Percentiles rank a stretch among this genome's conserved stretches.
Evolutionary conservation across 1,139 yeast species (phyloP).

Genomic region (Trichomonascaceae sp.): DNA sequence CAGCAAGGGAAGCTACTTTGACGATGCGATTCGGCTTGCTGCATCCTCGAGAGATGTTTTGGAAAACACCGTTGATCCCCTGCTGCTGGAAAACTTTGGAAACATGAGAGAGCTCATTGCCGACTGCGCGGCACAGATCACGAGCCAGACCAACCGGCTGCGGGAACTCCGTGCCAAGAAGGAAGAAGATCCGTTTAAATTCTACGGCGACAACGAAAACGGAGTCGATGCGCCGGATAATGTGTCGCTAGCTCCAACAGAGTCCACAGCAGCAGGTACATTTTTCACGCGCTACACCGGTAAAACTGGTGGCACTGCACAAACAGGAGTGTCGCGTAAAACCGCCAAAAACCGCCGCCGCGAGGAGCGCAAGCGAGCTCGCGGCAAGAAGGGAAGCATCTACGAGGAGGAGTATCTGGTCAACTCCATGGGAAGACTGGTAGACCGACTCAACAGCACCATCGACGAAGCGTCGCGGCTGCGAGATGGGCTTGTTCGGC

Average conservation of each 20-base stretch:
- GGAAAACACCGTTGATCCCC: constrained; percentile 52
- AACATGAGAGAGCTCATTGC: constrained; percentile 76
- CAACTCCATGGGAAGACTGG: constrained; percentile 72
- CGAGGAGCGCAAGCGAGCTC: constrained; percentile 89
- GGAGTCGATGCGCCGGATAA: constrained; percentile 78
- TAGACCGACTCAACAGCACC: constrained; percentile 69
- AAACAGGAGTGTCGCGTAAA: constrained; percentile 87
- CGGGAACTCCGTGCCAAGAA: constrained; percentile 79
- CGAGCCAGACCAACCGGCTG: constrained; percentile 70
- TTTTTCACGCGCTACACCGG: constrained; percentile 94
- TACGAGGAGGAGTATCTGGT: constrained; percentile 94
- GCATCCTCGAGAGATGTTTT: constrained; percentile 29
- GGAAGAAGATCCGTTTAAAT: constrained; percentile 70
- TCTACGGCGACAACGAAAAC: constrained; percentile 33
- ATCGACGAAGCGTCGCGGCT: constrained; percentile 60
- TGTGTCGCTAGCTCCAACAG: constrained; percentile 90
- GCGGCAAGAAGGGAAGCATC: constrained; percentile 94
- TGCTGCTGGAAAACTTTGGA: constrained; percentile 79
- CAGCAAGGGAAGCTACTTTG: constrained; percentile 66
- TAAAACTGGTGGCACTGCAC: constrained; percentile 88
- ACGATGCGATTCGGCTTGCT: constrained; percentile 62
- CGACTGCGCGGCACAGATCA: constrained; percentile 78
- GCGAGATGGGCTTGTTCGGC: constrained; percentile 64
- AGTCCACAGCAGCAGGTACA: constrained; percentile 83
- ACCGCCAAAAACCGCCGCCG: constrained; percentile 87